These are phyloP conservation scores for Trametes cubensis DNA, from an alignment of 768 basidiomycete genomes.

Conservation along the genomic window DNA sequence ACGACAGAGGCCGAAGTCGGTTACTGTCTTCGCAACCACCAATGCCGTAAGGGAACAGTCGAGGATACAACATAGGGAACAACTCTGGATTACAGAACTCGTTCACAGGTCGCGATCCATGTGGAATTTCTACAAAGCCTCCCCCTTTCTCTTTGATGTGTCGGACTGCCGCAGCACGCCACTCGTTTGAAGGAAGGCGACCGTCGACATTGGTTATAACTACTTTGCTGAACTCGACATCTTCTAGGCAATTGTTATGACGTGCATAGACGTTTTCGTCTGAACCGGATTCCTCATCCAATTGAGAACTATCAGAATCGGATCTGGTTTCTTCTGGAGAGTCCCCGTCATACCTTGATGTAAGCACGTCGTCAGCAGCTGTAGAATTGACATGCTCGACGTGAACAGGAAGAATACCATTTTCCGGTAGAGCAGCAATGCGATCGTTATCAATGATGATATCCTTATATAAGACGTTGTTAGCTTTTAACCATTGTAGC, in stretches of 20 bases:
- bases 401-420: background rate
- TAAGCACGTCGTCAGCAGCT: too few relatives aligned
- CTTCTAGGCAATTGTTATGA: too few relatives aligned
- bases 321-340: too few relatives aligned
- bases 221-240: background rate
- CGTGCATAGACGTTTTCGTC: too few relatives aligned
- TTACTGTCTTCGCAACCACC: constrained; percentile 44
- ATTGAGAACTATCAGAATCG: too few relatives aligned
- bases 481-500: background rate
- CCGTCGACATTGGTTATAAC: constrained; percentile 38
- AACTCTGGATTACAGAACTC: constrained; percentile 42
- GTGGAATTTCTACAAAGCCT: constrained; percentile 35
- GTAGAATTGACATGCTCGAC: too few relatives aligned
- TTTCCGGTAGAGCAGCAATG: background rate
- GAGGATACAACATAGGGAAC: constrained; percentile 47
- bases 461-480: background rate
- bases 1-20: background rate
- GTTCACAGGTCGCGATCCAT: constrained; percentile 37
- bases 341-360: too few relatives aligned
- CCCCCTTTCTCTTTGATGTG: constrained; percentile 38
- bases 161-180: constrained; percentile 38
- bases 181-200: constrained; percentile 29
- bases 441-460: background rate
- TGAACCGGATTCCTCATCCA: too few relatives aligned
- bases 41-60: constrained; percentile 46